These are phyloP conservation scores for Ambrosiella xylebori DNA, from an alignment of 2,329 filamentous ascomycete genomes.

Conservation along the genomic window DNA sequence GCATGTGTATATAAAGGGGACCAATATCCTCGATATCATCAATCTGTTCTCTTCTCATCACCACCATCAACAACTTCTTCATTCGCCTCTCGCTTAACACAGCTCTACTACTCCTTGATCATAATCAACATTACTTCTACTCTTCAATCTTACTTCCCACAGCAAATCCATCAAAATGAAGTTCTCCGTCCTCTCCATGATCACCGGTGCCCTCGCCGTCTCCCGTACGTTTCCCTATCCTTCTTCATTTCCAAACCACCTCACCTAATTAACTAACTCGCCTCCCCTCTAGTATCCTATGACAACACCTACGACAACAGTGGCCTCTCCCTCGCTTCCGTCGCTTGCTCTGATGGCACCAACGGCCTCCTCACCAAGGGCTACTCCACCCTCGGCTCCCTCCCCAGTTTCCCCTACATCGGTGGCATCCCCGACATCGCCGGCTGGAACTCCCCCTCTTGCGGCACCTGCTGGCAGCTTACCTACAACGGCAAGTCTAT, in stretches of 20 bases:
- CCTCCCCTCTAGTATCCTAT: slow-evolving; percentile 39
- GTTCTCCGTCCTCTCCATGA: slow-evolving; percentile 24
- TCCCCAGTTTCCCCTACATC: slow-evolving; percentile 36
- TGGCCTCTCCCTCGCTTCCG: slow-evolving; percentile 32
- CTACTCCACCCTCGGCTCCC: slow-evolving; percentile 36
- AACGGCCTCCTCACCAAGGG: slow-evolving; percentile 48
- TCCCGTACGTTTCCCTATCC: slow-evolving; percentile 18
- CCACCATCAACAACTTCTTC: not conserved
- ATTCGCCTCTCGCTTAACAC: not conserved
- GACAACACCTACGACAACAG: slow-evolving; percentile 53
- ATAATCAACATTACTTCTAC: slow-evolving; percentile 2
- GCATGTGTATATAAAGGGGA: slow-evolving; percentile 1
- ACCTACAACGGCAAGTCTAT: slow-evolving; percentile 33
- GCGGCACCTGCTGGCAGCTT: slow-evolving; percentile 42
- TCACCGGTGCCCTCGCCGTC: slow-evolving; percentile 23
- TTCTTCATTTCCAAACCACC: not conserved
- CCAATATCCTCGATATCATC: not conserved
- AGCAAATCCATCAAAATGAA: slow-evolving; percentile 24
- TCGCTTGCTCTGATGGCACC: slow-evolving; percentile 50
- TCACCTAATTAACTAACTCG: not conserved
- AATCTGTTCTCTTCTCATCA: not conserved
- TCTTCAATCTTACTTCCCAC: slow-evolving; percentile 1
- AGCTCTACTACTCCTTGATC: not conserved
- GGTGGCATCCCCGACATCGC: slow-evolving; percentile 34
- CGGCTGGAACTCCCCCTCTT: slow-evolving; percentile 39